These are phyloP conservation scores for Agaricus subrufescens DNA, from an alignment of 768 basidiomycete species.

Conservation along the genomic window DNA sequence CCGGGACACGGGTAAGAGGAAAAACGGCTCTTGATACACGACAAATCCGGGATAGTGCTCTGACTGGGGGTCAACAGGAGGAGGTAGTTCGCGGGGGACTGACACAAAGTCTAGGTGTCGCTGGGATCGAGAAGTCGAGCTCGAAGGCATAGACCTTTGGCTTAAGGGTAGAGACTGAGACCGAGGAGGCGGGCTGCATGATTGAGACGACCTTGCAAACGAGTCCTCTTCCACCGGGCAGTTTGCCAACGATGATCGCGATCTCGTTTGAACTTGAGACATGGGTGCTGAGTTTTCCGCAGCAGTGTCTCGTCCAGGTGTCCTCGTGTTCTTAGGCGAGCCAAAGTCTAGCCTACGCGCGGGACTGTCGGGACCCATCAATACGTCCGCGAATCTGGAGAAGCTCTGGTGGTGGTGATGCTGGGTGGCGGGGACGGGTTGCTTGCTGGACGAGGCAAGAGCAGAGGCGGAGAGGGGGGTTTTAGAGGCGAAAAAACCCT, in stretches of 20 bases:
- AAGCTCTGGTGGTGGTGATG: conserved; percentile 1
- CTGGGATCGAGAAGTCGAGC: conserved; percentile 12
- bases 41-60: conserved; percentile 67
- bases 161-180: conserved; percentile 19
- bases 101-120: conserved; percentile 17
- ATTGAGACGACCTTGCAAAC: conserved; percentile 4
- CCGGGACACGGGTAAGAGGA: conserved; percentile 12
- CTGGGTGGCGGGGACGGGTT: not conserved
- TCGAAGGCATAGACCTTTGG: conserved; percentile 12
- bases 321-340: conserved; percentile 22
- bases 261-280: conserved; percentile 9
- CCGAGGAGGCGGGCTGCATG: conserved; percentile 1
- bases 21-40: conserved; percentile 47
- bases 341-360: conserved; percentile 53
- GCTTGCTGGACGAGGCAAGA: conserved; percentile 5
- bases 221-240: not conserved
- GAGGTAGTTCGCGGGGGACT: conserved; percentile 34
- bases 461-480: conserved; percentile 19
- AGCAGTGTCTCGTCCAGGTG: conserved; percentile 16
- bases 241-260: not conserved
- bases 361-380: conserved; percentile 32
- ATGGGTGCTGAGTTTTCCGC: conserved; percentile 13
- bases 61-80: conserved; percentile 45
- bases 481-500: conserved; percentile 41
- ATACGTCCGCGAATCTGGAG: conserved; percentile 19